These are phyloP conservation scores for Sporisorium iseilematis-ciliati DNA, from an alignment of 1,284 basidiomycete genomes.

Conservation along the genomic window DNA sequence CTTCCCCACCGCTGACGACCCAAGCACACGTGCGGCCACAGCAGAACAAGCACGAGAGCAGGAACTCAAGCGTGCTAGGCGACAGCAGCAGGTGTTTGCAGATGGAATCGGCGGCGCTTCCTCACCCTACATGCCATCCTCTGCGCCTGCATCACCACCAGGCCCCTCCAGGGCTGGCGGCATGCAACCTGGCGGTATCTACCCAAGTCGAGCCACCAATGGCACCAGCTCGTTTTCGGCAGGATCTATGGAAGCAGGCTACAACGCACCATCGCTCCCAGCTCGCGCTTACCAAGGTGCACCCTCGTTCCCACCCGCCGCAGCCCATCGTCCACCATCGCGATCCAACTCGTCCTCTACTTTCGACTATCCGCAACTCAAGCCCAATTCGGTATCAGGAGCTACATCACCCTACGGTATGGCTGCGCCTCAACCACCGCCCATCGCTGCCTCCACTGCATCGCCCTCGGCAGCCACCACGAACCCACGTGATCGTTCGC, in stretches of 20 bases:
- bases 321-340: slow-evolving; percentile 39
- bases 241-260: slow-evolving; percentile 25
- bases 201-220: slow-evolving; percentile 35
- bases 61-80: slow-evolving; percentile 42
- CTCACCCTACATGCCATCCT: slow-evolving; percentile 5
- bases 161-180: slow-evolving; percentile 5
- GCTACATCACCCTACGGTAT: slow-evolving; percentile 38
- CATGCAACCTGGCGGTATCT: slow-evolving; percentile 43
- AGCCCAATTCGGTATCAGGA: slow-evolving; percentile 19
- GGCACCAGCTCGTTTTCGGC: slow-evolving; percentile 24
- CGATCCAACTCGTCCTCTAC: slow-evolving; percentile 39
- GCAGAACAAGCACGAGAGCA: slow-evolving; percentile 36
- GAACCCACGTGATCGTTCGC: slow-evolving; percentile 19
- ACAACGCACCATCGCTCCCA: slow-evolving; percentile 50
- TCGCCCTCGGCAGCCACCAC: slow-evolving; percentile 24
- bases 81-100: slow-evolving; percentile 47
- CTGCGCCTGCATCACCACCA: slow-evolving; percentile 25
- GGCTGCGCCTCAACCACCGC: slow-evolving; percentile 46
- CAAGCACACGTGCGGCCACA: slow-evolving; percentile 17
- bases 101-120: slow-evolving; percentile 19
- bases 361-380: slow-evolving; percentile 62
- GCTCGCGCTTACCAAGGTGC: slow-evolving; percentile 59
- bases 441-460: slow-evolving; percentile 43
- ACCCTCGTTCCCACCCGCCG: slow-evolving; percentile 52
- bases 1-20: slow-evolving; percentile 38